Percentiles rank a stretch among this genome's conserved stretches.
phyloP scores from a whole-genome alignment of 2,329 filamentous ascomycete species.

The Penicillium glabrum region DNA sequence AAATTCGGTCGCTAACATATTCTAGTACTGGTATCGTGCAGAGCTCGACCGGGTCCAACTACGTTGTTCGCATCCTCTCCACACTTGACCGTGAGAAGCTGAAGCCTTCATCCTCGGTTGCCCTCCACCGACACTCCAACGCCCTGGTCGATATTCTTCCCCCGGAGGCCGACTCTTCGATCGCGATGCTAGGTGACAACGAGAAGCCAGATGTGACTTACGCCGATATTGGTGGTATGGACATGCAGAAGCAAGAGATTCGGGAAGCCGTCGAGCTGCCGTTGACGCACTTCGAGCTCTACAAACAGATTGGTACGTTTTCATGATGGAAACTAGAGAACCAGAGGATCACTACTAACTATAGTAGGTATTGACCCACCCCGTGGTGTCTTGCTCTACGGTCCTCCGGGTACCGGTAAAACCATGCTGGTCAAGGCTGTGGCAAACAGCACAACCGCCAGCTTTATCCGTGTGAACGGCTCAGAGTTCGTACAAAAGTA shows the following conservation, averaged over 20 bases:
- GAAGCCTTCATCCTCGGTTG: constrained; percentile 96
- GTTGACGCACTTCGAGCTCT: constrained; percentile 95
- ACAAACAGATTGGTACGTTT: constrained; percentile 84
- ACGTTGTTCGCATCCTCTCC: constrained; percentile 96
- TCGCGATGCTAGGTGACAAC: constrained; percentile 93
- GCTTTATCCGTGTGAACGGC: constrained; percentile 96
- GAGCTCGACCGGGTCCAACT: constrained; percentile 97
- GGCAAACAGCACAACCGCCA: constrained; percentile 95
- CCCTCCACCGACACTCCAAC: constrained; percentile 96
- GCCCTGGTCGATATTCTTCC: constrained; percentile 97
- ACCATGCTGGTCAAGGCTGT: constrained; percentile 98
- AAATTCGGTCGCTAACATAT: not conserved
- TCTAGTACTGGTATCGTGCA: constrained; percentile 93
- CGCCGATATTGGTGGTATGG: constrained; percentile 92
- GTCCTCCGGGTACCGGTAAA: constrained; percentile 93
- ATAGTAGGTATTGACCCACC: constrained; percentile 78
- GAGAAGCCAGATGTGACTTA: constrained; percentile 99
- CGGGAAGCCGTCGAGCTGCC: constrained; percentile 96
- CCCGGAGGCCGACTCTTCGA: constrained; percentile 97
- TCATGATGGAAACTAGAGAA: not conserved
- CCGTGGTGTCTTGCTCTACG: constrained; percentile 92
- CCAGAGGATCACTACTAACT: constrained; percentile 18
- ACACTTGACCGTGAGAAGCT: constrained; percentile 97
- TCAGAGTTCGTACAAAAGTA: constrained; percentile 99
- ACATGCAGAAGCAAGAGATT: constrained; percentile 99